phyloP scores from a whole-genome alignment of 2,329 filamentous ascomycete species.

The Alternaria ventricosa region DNA sequence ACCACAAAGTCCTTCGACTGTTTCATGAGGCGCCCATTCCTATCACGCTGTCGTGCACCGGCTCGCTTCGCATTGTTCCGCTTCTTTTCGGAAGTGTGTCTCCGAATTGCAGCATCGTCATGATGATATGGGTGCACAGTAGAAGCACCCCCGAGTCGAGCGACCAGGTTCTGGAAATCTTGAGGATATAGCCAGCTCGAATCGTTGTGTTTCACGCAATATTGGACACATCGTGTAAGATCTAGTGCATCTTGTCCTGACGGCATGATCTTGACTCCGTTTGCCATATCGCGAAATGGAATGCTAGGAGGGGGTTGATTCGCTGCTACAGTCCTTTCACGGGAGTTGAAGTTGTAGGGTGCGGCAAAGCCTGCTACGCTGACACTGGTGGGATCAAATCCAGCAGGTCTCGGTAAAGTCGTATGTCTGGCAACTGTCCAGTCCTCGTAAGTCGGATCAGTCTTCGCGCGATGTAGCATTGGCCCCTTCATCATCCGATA shows the following conservation, averaged over 20 bases:
- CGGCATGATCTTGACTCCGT: slow-evolving; percentile 21
- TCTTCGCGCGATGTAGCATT: slow-evolving; percentile 17
- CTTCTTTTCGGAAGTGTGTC: slow-evolving; percentile 8
- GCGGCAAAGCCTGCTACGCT: slow-evolving; percentile 24
- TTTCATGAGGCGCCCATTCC: slow-evolving; percentile 4
- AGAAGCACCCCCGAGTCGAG: slow-evolving; percentile 16
- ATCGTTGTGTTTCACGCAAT: slow-evolving; percentile 18
- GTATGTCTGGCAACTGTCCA: slow-evolving; percentile 25
- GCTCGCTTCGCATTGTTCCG: not conserved
- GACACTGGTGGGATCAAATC: slow-evolving; percentile 19
- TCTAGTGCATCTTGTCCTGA: slow-evolving; percentile 26
- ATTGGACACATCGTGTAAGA: slow-evolving; percentile 28
- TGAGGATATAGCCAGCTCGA: slow-evolving; percentile 28
- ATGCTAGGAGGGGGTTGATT: slow-evolving; percentile 4
- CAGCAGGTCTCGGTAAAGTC: slow-evolving; percentile 3
- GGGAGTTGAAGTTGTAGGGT: not conserved
- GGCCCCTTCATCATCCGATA: slow-evolving; percentile 26
- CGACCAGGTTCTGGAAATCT: slow-evolving; percentile 19
- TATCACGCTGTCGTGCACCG: not conserved
- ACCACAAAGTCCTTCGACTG: not conserved
- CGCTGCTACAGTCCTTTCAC: not conserved
- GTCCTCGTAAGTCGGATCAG: slow-evolving; percentile 10
- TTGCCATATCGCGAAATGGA: slow-evolving; percentile 22
- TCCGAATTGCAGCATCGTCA: slow-evolving; percentile 16
- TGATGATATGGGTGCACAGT: slow-evolving; percentile 5